Conservation (phyloP, 345 rosid species). For the Jatropha curcas region DNA sequence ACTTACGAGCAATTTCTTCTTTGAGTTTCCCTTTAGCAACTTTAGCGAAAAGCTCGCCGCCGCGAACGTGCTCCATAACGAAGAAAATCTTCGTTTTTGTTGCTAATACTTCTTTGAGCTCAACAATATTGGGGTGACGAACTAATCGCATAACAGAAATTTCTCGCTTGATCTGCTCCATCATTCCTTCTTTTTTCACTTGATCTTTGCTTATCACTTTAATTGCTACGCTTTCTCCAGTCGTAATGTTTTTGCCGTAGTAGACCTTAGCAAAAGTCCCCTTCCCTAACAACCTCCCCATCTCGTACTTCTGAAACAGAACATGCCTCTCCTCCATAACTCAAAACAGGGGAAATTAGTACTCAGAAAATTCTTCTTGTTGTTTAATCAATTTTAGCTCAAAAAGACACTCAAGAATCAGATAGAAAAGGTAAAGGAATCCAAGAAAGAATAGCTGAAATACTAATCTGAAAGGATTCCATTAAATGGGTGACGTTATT, state of each 20-base stretch:
- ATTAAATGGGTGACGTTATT: neutral
- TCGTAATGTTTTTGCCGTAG: constrained; percentile 22
- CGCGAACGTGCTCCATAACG: constrained; percentile 30
- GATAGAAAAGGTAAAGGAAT: constrained; percentile 19
- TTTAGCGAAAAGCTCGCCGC: constrained; percentile 38
- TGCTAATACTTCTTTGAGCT: constrained; percentile 31
- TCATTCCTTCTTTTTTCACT: constrained; percentile 32
- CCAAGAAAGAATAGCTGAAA: constrained; percentile 46
- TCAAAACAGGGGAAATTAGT: too few relatives aligned
- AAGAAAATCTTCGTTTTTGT: constrained; percentile 34
- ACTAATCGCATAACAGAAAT: constrained; percentile 30
- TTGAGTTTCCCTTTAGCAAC: constrained; percentile 29
- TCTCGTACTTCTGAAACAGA: constrained; percentile 30
- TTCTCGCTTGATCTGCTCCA: constrained; percentile 34
- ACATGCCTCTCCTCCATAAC: constrained; percentile 24
- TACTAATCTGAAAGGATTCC: constrained; percentile 37
- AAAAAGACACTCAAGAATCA: neutral
- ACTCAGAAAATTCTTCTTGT: neutral
- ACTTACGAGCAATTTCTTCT: constrained; percentile 28
- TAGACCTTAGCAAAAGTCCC: constrained; percentile 36
- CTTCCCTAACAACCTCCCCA: constrained; percentile 27
- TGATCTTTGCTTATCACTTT: constrained; percentile 31
- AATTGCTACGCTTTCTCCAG: constrained; percentile 30
- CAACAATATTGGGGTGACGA: constrained; percentile 29
- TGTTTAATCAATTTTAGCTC: neutral